These are phyloP conservation scores for Theobroma grandiflorum DNA, from an alignment of 441 rosid species.

Conservation along the genomic window DNA sequence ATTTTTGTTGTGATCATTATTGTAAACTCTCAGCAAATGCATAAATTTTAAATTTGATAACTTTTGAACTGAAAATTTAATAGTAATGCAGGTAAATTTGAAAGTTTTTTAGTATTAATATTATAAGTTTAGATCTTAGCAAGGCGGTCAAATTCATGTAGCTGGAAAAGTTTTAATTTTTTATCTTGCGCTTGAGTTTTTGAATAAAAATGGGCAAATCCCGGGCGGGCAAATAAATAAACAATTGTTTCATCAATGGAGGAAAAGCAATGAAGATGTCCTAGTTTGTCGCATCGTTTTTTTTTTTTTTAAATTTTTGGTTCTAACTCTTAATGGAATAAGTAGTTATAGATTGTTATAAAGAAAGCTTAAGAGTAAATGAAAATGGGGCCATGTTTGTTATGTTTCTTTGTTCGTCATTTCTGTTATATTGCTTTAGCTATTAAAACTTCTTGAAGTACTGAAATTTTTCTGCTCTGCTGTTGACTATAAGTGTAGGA, in stretches of 20 bases:
- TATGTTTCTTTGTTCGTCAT: not conserved
- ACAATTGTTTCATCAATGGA: not conserved
- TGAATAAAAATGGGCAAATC: not conserved
- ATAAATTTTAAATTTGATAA: not conserved
- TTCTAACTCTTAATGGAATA: constrained; percentile 15
- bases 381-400: not conserved
- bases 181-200: not conserved
- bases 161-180: not conserved
- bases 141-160: not conserved
- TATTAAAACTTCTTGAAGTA: not conserved
- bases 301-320: not conserved
- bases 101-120: not conserved
- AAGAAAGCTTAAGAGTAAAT: not conserved
- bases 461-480: constrained; percentile 10
- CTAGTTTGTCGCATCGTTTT: not conserved
- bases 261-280: not conserved
- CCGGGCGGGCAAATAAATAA: not conserved
- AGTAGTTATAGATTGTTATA: not conserved
- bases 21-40: no score
- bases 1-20: not conserved
- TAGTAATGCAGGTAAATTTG: not conserved
- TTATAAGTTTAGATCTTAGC: constrained; percentile 7
- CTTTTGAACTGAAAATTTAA: not conserved
- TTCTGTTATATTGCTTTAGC: not conserved
- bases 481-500: not conserved